Evolutionary conservation across 441 rosid species (phyloP), one percentile per base, ranked within the genome.

Genomic region (Brassica hybrid): DNA sequence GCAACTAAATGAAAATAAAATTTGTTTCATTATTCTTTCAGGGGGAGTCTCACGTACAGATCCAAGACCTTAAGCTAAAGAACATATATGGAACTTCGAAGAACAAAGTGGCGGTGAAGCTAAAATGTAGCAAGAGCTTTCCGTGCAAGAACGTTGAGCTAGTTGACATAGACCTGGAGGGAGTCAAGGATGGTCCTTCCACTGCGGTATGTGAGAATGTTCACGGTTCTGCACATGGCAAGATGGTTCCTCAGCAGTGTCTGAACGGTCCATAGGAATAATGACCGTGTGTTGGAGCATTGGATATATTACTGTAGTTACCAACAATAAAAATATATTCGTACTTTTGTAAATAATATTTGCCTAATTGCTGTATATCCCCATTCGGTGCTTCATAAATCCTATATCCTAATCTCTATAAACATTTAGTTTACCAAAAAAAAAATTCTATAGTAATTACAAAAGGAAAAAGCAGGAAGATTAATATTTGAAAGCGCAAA

Each of bases 11-110:
- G 3, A 18, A 54, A 18, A 18, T 18, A 56, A 18, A 56, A 16
- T 54, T 7, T 43, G 23, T 72, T 67, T 72, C n/a, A 0, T 3
- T 69, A 69, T 50, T 69, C 1, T 69, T 72, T 0, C 8, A 60
- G 73, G 74, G 81, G 5, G 69, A 21, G 9, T 78, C 81, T 14
- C 73, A 67, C 1, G 77, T 78, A 59, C 77, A 78, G 2, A 78
- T 78, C 12, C 9, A 50, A 34, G 36, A 67, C 7, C 1, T 78
- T 1, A 78, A 8, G 25, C 25, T 73, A 52, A 79, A 54, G 13
- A 79, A 79, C 54, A 73, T 73, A 68, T 25, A 56, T 50, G 82
- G 82, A 17, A 79, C 82, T 0, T 73, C 78, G 3, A 61, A 13
- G 18, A 52, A 48, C 6, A 62, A 79, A 73, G 70, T 50, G 7